These are phyloP conservation scores for Blastomyces silverae DNA, from an alignment of 2,329 filamentous ascomycete species.

Conservation along the genomic window DNA sequence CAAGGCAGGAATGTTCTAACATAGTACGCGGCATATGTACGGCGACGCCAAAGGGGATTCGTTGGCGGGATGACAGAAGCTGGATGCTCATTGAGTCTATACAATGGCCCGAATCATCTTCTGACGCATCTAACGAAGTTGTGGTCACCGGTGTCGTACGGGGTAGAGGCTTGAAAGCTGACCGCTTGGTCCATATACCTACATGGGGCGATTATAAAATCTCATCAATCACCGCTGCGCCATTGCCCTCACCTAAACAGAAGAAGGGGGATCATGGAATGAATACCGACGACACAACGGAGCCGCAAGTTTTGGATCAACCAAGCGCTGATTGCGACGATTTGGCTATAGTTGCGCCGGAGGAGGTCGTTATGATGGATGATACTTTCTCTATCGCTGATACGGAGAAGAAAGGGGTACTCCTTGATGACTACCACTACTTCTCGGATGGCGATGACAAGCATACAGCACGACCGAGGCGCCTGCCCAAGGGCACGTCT, in stretches of 20 bases:
- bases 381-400: constrained; percentile 48
- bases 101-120: constrained; percentile 56
- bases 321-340: constrained; percentile 78
- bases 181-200: constrained; percentile 81
- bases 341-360: constrained; percentile 74
- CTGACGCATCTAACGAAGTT: constrained; percentile 48
- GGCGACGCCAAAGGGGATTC: constrained; percentile 84
- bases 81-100: constrained; percentile 91
- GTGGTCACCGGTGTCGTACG: constrained; percentile 78
- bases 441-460: constrained; percentile 86
- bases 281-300: constrained; percentile 55
- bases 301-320: constrained; percentile 53
- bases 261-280: constrained; percentile 57
- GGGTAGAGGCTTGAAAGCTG: constrained; percentile 79
- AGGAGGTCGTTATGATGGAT: constrained; percentile 73
- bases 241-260: constrained; percentile 52
- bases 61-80: constrained; percentile 89
- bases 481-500: constrained; percentile 83
- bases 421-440: constrained; percentile 95
- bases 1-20: constrained; percentile 82
- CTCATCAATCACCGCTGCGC: constrained; percentile 75
- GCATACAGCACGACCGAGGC: constrained; percentile 59
- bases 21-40: constrained; percentile 86
- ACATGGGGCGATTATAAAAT: constrained; percentile 94
- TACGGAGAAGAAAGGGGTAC: constrained; percentile 69